Base-by-base conservation (phyloP, 176 grass and related monocot species). In the Puya raimondii region DNA sequence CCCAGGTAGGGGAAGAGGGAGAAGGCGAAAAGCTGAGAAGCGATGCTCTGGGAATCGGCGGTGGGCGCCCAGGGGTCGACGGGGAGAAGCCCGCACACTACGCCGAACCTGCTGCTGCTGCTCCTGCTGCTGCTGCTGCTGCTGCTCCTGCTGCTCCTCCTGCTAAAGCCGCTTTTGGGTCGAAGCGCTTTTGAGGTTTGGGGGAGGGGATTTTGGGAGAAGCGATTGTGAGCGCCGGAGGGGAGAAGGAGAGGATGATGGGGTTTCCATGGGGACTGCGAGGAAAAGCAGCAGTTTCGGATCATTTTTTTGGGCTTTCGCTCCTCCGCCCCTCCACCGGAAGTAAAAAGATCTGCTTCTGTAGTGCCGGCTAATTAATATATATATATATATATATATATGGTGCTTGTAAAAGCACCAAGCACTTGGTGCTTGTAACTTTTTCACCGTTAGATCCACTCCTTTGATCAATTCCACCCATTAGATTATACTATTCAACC, bases 1-100 rank as follows among this genome's bases (percentile, higher is more conserved):
- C 89, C 94, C 14, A 99, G 67, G 87, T 93, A 93, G 16, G 94
- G 87, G 59, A 93, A 99, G 1, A 99, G 89, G n/a, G 94, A 97
- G 11, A 79, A 79, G 42, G 94, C 94, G 74, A 93, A 99, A 50
- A 99, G 87, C 80, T 93, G 87, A 59, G 89, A 93, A 29, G 94
- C 84, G 65, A 99, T 50, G 84, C 86, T 88, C 76, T 92, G 84
- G 54, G 89, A 93, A 49, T 93, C 94, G 65, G 92, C 63, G 63
- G 74, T 80, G 2, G 94, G 94, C 29, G 94, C 79, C 89, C 94
- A 93, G 33, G 89, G 94, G 53, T 97, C 89, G 22, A 99, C 87
- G 48, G 89, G 89, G 27, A 99, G 79, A 69, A 99, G 27, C 47
- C 89, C 87, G 69, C 82, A 88, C 63, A 56, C 64, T 1, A 53